phyloP scores from a whole-genome alignment of 2,329 filamentous ascomycete species.

The Aspergillus proliferans region DNA sequence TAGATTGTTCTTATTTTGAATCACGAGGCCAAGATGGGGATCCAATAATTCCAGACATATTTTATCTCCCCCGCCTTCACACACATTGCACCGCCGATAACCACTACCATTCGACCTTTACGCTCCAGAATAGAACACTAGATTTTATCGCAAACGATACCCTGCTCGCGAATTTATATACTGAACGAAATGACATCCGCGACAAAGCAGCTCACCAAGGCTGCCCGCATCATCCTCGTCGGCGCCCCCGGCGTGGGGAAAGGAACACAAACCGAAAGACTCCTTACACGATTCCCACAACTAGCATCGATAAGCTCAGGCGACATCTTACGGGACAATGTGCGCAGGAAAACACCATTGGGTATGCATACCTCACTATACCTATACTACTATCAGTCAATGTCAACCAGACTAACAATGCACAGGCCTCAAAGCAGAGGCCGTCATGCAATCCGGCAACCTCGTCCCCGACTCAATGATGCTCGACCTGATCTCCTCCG shows the following conservation, averaged over 20 bases:
- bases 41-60: constrained; percentile 3
- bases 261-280: constrained; percentile 86
- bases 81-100: not conserved
- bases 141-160: not conserved
- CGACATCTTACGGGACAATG: constrained; percentile 86
- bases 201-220: constrained; percentile 59
- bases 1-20: too few species aligned
- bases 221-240: constrained; percentile 88
- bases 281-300: constrained; percentile 81
- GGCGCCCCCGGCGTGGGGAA: constrained; percentile 97
- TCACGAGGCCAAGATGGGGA: constrained; percentile 5
- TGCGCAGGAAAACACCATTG: constrained; percentile 77
- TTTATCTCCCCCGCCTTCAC: not conserved
- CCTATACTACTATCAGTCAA: not conserved
- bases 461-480: constrained; percentile 92
- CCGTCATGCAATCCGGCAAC: constrained; percentile 76
- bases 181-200: constrained; percentile 23
- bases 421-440: constrained; percentile 81
- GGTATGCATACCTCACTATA: constrained; percentile 48
- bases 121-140: not conserved
- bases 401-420: constrained; percentile 2
- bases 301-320: constrained; percentile 89
- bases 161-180: not conserved
- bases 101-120: not conserved
- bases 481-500: constrained; percentile 82